Evolutionary conservation across 2,329 filamentous ascomycete genomes (phyloP).

Genomic region (Shiraia sp.): DNA sequence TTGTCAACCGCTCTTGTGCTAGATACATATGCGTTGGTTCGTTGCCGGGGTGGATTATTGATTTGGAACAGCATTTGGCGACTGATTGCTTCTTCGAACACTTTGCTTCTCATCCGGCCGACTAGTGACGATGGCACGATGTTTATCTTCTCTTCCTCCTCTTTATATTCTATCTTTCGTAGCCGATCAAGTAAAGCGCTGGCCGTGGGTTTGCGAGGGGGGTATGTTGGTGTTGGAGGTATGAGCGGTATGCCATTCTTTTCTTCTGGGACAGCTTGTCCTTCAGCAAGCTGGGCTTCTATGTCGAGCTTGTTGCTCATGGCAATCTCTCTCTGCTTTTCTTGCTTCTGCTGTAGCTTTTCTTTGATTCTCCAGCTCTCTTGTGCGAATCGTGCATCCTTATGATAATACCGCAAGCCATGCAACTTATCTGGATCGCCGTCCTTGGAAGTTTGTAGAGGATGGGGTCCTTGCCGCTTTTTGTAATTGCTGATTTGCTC

Average conservation of each 20-base stretch:
- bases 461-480: conserved; percentile 21
- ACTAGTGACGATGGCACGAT: conserved; percentile 21
- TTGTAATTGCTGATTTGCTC: conserved; percentile 35
- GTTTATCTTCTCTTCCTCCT: conserved; percentile 13
- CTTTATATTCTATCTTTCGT: neutral
- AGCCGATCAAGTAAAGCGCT: conserved; percentile 12
- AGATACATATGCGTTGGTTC: no score
- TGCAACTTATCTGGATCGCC: conserved; percentile 5
- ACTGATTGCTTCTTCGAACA: conserved; percentile 19
- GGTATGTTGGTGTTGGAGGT: conserved; percentile 20
- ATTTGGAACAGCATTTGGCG: neutral
- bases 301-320: conserved; percentile 29
- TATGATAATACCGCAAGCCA: conserved; percentile 31
- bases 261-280: conserved; percentile 7
- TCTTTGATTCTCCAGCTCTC: conserved; percentile 15
- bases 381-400: conserved; percentile 27
- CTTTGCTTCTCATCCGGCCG: conserved; percentile 22
- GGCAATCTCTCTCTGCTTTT: conserved; percentile 32
- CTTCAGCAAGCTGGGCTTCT: conserved; percentile 27
- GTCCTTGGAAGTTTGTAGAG: conserved; percentile 24
- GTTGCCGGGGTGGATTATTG: no score
- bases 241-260: conserved; percentile 28
- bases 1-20: no score
- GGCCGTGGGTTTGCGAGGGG: conserved; percentile 7
- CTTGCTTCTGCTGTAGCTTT: conserved; percentile 7